Evolutionary conservation across 1,284 basidiomycete genomes (phyloP), one percentile per base, ranked within the genome.

Genomic region (Fomitopsis palustris): DNA sequence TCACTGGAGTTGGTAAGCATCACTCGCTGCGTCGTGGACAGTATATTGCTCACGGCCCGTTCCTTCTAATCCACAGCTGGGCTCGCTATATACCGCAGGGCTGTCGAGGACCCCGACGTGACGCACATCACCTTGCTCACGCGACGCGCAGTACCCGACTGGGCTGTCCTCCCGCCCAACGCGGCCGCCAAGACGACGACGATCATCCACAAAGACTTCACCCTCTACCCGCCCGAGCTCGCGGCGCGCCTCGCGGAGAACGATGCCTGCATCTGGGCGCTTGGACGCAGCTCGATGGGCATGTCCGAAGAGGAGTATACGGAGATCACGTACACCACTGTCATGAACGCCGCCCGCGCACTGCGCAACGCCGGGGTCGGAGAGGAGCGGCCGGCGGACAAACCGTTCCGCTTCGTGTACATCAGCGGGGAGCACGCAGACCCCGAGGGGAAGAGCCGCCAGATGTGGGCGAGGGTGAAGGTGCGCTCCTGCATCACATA

Each of bases 191-290:
- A 76, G 57, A 69, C 73, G 16, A 67, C 64, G 6, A 66, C 65
- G 7, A 66, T 78, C 57, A 58, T 74, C 29, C 70, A 75, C 58
- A 53, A 61, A 5, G 72, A 78, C 62, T 33, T 49, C 29, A 9
- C n/a, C 29, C 3, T 12, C 45, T 49, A 29, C 45, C 23, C 45
- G 9, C 27, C 68, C 1, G 69, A 72, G 17, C 66, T 78, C 31
- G 66, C 69, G 10, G 47, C 59, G 5, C 66, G 59, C 23, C 70
- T 78, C 31, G 72, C 68, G 0, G 66, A 69, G 49, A 73, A 77
- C 58, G 76, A 78, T 55, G 76, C 73, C 7, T 74, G 74, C 61
- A 67, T 79, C 21, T 79, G 77, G 77, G 77, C 76, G 29, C 66
- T 76, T 16, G 77, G 77, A 0, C 69, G 63, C 49, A 67, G 67